Conservation (phyloP, 176 grass and related monocot species). For the Elymus sibiricus region DNA sequence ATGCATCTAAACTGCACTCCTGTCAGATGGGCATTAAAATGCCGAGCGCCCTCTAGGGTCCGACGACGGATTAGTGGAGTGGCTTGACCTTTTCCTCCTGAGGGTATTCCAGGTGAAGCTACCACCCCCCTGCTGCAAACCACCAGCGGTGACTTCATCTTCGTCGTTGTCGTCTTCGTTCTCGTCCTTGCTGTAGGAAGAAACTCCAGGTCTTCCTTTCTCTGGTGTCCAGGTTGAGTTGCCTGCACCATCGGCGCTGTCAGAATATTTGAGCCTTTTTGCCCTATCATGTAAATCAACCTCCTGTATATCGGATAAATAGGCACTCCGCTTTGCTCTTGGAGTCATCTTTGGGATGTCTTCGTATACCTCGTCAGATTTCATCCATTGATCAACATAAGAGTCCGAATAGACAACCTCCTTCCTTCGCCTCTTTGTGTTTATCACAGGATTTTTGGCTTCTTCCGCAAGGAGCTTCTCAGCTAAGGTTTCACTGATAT, state of each 20-base stretch:
- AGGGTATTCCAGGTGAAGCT: conserved; percentile 77
- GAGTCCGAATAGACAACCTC: conserved; percentile 92
- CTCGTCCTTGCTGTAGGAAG: conserved; percentile 66
- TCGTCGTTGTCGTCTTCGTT: conserved; percentile 37
- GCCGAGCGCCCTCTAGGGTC: conserved; percentile 48
- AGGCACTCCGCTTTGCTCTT: conserved; percentile 53
- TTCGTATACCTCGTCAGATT: conserved; percentile 67
- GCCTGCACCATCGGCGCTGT: conserved; percentile 29
- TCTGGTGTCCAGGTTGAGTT: conserved; percentile 43
- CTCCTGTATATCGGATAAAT: conserved; percentile 39
- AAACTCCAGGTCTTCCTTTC: conserved; percentile 30
- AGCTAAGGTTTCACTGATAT: conserved; percentile 34
- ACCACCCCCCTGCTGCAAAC: conserved; percentile 54
- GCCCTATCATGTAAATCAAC: conserved; percentile 23
- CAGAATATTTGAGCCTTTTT: conserved; percentile 30
- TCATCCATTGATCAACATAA: conserved; percentile 91
- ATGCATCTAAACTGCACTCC: neutral
- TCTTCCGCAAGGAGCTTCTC: conserved; percentile 38
- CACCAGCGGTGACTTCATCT: conserved; percentile 44
- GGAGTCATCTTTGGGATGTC: conserved; percentile 62
- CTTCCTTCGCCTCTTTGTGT: conserved; percentile 73
- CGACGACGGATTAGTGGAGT: conserved; percentile 39
- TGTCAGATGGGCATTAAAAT: conserved; percentile 8
- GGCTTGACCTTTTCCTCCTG: conserved; percentile 78
- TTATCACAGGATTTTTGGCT: conserved; percentile 40